phyloP scores from a whole-genome alignment of 495 filamentous ascomycete genomes.

The Aspergillus coremiiformis region DNA sequence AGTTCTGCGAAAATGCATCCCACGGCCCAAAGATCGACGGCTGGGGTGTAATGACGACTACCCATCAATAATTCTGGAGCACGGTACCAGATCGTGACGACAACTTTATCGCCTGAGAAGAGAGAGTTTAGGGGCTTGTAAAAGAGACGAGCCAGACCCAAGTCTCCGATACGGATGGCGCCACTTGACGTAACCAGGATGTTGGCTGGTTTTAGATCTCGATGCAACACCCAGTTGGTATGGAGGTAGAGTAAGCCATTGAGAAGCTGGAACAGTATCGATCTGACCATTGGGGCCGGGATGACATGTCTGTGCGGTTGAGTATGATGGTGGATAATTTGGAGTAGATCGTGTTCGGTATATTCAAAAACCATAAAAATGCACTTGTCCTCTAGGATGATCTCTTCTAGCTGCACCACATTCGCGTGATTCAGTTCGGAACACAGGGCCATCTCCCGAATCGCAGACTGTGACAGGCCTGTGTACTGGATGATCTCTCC shows the following conservation, averaged over 20 bases:
- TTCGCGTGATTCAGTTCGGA: conserved; percentile 85
- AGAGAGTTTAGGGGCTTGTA: conserved; percentile 87
- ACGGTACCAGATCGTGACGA: conserved; percentile 99
- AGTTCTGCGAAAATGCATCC: conserved; percentile 98
- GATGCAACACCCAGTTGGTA: conserved; percentile 93
- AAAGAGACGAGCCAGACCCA: conserved; percentile 87
- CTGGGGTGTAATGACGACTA: conserved; percentile 87
- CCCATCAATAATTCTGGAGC: conserved; percentile 91
- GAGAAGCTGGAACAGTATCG: conserved; percentile 88
- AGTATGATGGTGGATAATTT: conserved; percentile 97
- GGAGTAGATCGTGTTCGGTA: conserved; percentile 90
- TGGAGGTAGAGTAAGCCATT: conserved; percentile 94
- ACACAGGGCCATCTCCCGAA: conserved; percentile 98
- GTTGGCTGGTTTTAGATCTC: conserved; percentile 95
- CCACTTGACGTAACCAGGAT: conserved; percentile 94
- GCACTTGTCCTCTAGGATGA: conserved; percentile 96
- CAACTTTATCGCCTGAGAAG: conserved; percentile 93
- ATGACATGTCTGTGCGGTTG: conserved; percentile 81
- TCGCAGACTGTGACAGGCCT: conserved; percentile 93
- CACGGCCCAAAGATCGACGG: conserved; percentile 94
- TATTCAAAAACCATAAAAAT: conserved; percentile 99
- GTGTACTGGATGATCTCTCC: conserved; percentile 91
- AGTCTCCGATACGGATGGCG: conserved; percentile 87
- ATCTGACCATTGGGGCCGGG: conserved; percentile 79
- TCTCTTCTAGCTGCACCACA: conserved; percentile 87